Conservation (phyloP, 225 moss, liverwort and hornwort species). For the Polytrichum commune region DNA sequence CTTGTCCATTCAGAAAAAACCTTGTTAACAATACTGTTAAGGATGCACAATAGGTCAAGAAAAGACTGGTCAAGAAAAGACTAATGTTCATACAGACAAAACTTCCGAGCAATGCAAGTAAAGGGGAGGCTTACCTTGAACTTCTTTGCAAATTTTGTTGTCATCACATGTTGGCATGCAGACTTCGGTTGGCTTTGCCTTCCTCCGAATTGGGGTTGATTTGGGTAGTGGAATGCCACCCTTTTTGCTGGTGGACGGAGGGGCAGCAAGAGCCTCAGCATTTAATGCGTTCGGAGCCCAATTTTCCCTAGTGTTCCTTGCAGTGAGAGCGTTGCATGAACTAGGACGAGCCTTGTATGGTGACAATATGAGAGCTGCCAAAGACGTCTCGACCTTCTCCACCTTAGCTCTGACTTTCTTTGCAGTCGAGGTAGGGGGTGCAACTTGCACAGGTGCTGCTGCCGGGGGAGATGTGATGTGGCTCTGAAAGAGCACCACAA, state of each 20-base stretch:
- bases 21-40: too few species aligned
- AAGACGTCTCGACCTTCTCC: constrained; percentile 13
- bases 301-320: constrained; percentile 10
- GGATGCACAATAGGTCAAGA: too few species aligned
- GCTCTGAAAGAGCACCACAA: too few species aligned
- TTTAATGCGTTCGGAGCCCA: neutral
- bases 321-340: constrained; percentile 4
- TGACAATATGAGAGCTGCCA: constrained; percentile 27
- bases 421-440: neutral
- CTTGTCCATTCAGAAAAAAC: too few species aligned
- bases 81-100: too few species aligned
- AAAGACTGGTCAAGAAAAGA: too few species aligned
- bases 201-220: constrained; percentile 14
- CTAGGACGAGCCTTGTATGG: neutral
- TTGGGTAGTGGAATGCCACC: constrained; percentile 10
- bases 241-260: neutral
- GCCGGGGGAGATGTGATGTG: neutral
- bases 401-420: constrained; percentile 14
- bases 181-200: constrained; percentile 11
- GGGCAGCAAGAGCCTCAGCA: constrained; percentile 10
- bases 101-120: neutral
- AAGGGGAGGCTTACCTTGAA: constrained; percentile 3
- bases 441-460: constrained; percentile 9
- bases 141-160: neutral
- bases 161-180: constrained; percentile 3